Conservation (phyloP, 139 green algal species). For the Chlamydomonas urium region DNA sequence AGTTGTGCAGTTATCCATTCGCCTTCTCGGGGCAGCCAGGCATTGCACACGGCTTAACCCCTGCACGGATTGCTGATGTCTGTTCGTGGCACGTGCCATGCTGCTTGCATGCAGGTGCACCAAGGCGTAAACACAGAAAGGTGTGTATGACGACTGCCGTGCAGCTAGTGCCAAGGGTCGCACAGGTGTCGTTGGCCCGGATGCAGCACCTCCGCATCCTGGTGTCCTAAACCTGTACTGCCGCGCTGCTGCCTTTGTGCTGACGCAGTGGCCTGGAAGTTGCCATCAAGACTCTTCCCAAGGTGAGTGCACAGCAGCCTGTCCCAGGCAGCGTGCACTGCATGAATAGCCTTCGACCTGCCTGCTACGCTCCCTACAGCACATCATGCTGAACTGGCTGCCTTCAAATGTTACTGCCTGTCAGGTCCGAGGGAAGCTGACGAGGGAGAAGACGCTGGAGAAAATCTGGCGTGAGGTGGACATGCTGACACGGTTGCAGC, state of each 20-base stretch:
- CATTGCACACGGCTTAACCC: neutral
- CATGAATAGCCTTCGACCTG: neutral
- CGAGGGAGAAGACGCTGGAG: conserved; percentile 31
- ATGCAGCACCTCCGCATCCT: neutral
- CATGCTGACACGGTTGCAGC: conserved; percentile 24
- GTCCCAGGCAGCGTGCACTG: neutral
- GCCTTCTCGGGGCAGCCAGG: neutral
- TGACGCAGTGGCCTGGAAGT: conserved; percentile 8
- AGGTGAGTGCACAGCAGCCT: neutral
- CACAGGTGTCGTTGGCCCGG: neutral
- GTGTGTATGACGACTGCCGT: neutral
- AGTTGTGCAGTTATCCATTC: neutral
- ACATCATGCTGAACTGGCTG: neutral
- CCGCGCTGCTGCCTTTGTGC: neutral
- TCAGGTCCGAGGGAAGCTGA: conserved; percentile 46
- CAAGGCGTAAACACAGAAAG: neutral
- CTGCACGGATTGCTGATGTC: neutral
- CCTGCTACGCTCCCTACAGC: neutral
- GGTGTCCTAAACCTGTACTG: neutral
- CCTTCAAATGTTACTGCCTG: neutral
- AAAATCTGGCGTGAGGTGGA: conserved; percentile 45
- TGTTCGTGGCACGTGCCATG: too few species aligned
- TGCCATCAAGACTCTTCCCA: conserved; percentile 4
- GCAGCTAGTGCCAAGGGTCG: too few species aligned
- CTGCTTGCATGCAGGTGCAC: neutral